Conservation (phyloP, 1,139 yeast species). For the Yamadazyma spencermartinsiae region DNA sequence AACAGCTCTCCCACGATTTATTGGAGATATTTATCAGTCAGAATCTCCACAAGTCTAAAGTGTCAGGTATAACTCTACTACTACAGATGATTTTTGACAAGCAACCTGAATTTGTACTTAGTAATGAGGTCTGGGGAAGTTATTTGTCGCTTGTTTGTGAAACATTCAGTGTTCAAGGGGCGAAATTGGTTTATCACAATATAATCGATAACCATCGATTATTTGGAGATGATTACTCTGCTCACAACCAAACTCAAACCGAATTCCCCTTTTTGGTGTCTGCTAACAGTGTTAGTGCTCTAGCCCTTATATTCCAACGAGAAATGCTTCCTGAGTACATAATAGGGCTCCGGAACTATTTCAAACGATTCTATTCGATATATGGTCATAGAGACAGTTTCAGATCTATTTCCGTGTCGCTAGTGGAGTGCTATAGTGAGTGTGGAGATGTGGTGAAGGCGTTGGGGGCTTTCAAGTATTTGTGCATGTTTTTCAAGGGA, state of each 20-base stretch:
- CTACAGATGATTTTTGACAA: constrained; percentile 23
- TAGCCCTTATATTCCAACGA: constrained; percentile 31
- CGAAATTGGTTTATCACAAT: constrained; percentile 37
- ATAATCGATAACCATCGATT: constrained; percentile 28
- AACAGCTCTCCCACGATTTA: constrained; percentile 13
- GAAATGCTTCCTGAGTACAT: constrained; percentile 28
- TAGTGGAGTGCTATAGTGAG: constrained; percentile 35
- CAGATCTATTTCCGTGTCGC: constrained; percentile 25
- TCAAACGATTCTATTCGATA: constrained; percentile 41
- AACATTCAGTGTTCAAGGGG: constrained; percentile 31
- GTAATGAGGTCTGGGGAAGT: constrained; percentile 40
- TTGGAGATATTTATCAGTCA: constrained; percentile 19
- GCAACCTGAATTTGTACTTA: constrained; percentile 19
- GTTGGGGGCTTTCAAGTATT: constrained; percentile 24
- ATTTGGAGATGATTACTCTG: constrained; percentile 21
- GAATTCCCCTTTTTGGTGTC: constrained; percentile 34
- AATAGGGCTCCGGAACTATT: constrained; percentile 33
- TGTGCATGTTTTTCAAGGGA: constrained; percentile 19
- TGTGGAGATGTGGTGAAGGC: constrained; percentile 25
- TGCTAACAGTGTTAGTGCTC: constrained; percentile 23
- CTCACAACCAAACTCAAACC: constrained; percentile 13
- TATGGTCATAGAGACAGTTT: constrained; percentile 29
- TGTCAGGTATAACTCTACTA: constrained; percentile 24
- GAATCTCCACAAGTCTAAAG: constrained; percentile 13
- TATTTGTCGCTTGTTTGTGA: constrained; percentile 27